Conservation (phyloP, 148 eudicot genomes). For the Diospyros lotus region DNA sequence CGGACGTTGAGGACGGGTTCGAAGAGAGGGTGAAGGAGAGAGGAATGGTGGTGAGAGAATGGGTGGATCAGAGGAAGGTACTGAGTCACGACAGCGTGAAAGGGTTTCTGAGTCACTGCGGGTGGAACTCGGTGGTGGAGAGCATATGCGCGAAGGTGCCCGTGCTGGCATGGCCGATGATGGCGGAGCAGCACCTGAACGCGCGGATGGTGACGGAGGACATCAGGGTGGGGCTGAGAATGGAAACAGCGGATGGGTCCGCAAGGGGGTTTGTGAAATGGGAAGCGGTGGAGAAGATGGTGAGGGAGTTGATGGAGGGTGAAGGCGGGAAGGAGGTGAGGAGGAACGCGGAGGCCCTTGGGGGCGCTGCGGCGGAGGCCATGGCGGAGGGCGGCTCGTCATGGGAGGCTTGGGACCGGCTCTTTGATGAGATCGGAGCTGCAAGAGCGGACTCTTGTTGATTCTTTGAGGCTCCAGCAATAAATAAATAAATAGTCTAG, state of each 20-base stretch:
- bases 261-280: slow-evolving; percentile 53
- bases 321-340: slow-evolving; percentile 44
- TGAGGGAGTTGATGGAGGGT: slow-evolving; percentile 58
- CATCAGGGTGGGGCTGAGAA: slow-evolving; percentile 49
- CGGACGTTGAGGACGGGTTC: slow-evolving; percentile 27
- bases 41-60: slow-evolving; percentile 56
- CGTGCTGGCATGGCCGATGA: slow-evolving; percentile 68
- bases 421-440: slow-evolving; percentile 27
- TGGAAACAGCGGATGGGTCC: slow-evolving; percentile 47
- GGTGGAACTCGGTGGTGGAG: slow-evolving; percentile 77
- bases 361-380: slow-evolving; percentile 41
- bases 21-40: slow-evolving; percentile 40
- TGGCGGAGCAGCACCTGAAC: slow-evolving; percentile 74
- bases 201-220: slow-evolving; percentile 70
- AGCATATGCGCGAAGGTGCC: slow-evolving; percentile 64
- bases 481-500: too few species aligned
- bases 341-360: slow-evolving; percentile 35
- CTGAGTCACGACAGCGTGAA: slow-evolving; percentile 33
- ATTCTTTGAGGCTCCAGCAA: too few species aligned
- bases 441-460: too few species aligned
- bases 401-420: slow-evolving; percentile 37
- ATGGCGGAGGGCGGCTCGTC: slow-evolving; percentile 62
- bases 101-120: slow-evolving; percentile 74
- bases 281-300: slow-evolving; percentile 37
- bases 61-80: slow-evolving; percentile 63